These are phyloP conservation scores for Zelopaecilomyces penicillatus DNA, from an alignment of 2,329 filamentous ascomycete species.

Conservation along the genomic window DNA sequence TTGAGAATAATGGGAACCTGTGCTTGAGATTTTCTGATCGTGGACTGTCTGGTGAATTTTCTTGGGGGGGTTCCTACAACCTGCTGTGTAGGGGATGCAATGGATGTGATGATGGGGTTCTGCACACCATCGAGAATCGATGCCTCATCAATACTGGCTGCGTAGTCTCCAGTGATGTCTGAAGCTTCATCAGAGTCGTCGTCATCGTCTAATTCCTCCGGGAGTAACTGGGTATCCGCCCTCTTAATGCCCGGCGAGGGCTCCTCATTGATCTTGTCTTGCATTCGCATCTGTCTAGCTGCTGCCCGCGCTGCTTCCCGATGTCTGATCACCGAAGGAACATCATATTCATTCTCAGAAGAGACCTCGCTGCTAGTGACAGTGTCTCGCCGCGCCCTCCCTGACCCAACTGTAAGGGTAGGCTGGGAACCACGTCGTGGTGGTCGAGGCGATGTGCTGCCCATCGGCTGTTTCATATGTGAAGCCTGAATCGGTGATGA, in stretches of 20 bases:
- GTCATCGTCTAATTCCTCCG: constrained; percentile 50
- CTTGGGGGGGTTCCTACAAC: constrained; percentile 57
- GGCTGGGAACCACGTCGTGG: constrained; percentile 61
- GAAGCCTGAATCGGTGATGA: constrained; percentile 76
- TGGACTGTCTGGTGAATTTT: constrained; percentile 53
- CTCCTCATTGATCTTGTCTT: constrained; percentile 32
- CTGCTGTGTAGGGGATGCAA: constrained; percentile 45
- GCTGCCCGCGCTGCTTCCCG: constrained; percentile 53
- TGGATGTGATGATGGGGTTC: constrained; percentile 47
- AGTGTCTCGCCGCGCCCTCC: constrained; percentile 63
- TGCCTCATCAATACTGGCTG: constrained; percentile 59
- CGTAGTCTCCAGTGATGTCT: constrained; percentile 57
- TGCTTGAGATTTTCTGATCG: constrained; percentile 52
- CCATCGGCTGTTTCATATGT: constrained; percentile 46
- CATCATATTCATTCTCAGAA: constrained; percentile 71
- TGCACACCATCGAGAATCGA: constrained; percentile 61
- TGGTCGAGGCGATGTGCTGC: constrained; percentile 38
- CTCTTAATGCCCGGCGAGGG: constrained; percentile 32
- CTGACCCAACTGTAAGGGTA: constrained; percentile 58
- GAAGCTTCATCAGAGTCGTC: constrained; percentile 54
- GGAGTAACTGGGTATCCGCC: constrained; percentile 42
- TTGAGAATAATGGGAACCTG: constrained; percentile 50
- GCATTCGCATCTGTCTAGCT: constrained; percentile 30
- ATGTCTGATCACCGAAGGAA: constrained; percentile 55
- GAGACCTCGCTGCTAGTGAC: constrained; percentile 78